These are phyloP conservation scores for Psophocarpus tetragonolobus DNA, from an alignment of 306 rosid species.

Conservation along the genomic window DNA sequence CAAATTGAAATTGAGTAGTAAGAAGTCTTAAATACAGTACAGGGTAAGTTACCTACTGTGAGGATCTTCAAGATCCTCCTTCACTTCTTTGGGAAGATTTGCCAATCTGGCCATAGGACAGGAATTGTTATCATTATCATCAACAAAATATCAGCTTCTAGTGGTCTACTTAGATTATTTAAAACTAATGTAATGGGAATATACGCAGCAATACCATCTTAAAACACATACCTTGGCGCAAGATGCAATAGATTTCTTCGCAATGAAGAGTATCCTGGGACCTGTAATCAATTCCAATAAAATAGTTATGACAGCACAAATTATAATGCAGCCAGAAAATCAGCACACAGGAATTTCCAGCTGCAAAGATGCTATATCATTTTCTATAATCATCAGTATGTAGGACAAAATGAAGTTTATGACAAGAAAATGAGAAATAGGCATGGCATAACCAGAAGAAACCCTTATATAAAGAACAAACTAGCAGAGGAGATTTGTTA, in stretches of 20 bases:
- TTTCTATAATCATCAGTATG: conserved; percentile 10
- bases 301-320: conserved; percentile 20
- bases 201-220: not conserved
- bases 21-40: conserved; percentile 30
- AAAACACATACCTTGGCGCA: conserved; percentile 64
- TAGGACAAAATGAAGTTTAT: not conserved
- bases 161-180: not conserved
- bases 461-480: not conserved
- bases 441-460: not conserved
- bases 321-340: conserved; percentile 16
- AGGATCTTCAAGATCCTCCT: conserved; percentile 84
- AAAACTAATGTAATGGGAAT: not conserved
- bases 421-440: not conserved
- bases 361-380: conserved; percentile 20
- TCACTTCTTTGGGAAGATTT: conserved; percentile 70
- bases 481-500: not conserved
- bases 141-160: conserved; percentile 17
- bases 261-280: conserved; percentile 69
- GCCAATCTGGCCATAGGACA: conserved; percentile 58
- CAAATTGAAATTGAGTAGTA: conserved; percentile 7
- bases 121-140: conserved; percentile 21
- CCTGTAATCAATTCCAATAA: conserved; percentile 38
- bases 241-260: conserved; percentile 74
- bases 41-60: conserved; percentile 65
- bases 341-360: not conserved